A percentile compares a stretch with the other conserved stretches of the same genome.
Evolutionary conservation across 176 grass and related monocot genomes (phyloP).

Genomic region (Carex scoparia): DNA sequence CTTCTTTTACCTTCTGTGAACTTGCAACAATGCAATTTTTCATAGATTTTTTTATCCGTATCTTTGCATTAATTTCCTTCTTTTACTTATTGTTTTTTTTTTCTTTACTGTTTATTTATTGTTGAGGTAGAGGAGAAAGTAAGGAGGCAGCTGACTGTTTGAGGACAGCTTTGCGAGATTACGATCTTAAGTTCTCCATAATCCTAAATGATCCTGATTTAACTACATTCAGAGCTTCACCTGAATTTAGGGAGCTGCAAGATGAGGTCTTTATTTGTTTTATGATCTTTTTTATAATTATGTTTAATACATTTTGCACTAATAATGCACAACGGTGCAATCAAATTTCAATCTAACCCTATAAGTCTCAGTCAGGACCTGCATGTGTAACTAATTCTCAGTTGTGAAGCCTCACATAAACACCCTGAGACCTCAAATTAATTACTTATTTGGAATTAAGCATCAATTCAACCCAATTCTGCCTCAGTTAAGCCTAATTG

Average conservation of each 20-base stretch:
- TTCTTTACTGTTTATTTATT: conserved; percentile 28
- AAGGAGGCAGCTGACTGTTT: conserved; percentile 74
- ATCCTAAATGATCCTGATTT: conserved; percentile 94
- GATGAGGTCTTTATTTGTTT: conserved; percentile 61
- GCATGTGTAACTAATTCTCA: neutral
- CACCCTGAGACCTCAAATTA: neutral
- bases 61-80: conserved; percentile 2
- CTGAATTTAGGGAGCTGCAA: conserved; percentile 87
- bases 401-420: neutral
- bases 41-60: neutral
- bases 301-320: neutral
- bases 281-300: neutral
- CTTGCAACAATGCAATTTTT: neutral
- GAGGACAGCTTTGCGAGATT: conserved; percentile 72
- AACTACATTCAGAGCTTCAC: conserved; percentile 75
- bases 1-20: neutral
- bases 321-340: neutral
- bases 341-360: neutral
- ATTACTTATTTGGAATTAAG: neutral
- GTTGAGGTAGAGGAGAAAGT: conserved; percentile 77
- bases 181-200: conserved; percentile 90
- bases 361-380: neutral
- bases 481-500: neutral
- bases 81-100: conserved; percentile 7
- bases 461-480: neutral